These are phyloP conservation scores for Geotrichum candidum DNA, from an alignment of 1,139 yeast species.

Conservation along the genomic window DNA sequence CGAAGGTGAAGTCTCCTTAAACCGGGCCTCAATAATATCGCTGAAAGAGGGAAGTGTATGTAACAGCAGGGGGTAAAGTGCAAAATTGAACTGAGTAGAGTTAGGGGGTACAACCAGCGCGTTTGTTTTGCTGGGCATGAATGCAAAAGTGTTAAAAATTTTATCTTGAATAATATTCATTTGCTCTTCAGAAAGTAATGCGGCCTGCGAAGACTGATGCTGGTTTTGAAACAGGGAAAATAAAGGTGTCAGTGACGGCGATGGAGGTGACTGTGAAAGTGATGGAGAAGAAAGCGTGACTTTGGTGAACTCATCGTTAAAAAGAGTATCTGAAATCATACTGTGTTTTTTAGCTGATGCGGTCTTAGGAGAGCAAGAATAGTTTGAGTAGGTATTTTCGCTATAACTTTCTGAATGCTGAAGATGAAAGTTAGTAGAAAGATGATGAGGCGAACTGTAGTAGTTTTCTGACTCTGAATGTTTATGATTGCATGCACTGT, in stretches of 20 bases:
- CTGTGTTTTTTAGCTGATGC: neutral
- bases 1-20: constrained; percentile 25
- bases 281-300: neutral
- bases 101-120: constrained; percentile 25
- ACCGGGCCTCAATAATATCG: constrained; percentile 21
- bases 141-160: constrained; percentile 22
- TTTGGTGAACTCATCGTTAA: neutral
- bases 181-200: neutral
- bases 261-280: constrained; percentile 1
- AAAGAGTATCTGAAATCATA: neutral
- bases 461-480: constrained; percentile 3
- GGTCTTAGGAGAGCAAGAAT: neutral
- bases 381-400: neutral
- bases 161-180: constrained; percentile 6
- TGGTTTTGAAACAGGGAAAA: neutral
- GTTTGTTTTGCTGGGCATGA: constrained; percentile 12
- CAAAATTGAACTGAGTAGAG: constrained; percentile 24
- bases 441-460: neutral
- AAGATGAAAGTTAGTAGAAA: neutral
- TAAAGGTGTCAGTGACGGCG: constrained; percentile 1
- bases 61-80: constrained; percentile 27
- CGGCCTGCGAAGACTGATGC: neutral
- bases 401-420: neutral
- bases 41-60: constrained; percentile 26
- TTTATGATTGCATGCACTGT: neutral